A percentile compares a stretch with the other conserved stretches of the same genome.
Evolutionary conservation across 441 rosid species (phyloP).

Genomic region (Sinapis alba): DNA sequence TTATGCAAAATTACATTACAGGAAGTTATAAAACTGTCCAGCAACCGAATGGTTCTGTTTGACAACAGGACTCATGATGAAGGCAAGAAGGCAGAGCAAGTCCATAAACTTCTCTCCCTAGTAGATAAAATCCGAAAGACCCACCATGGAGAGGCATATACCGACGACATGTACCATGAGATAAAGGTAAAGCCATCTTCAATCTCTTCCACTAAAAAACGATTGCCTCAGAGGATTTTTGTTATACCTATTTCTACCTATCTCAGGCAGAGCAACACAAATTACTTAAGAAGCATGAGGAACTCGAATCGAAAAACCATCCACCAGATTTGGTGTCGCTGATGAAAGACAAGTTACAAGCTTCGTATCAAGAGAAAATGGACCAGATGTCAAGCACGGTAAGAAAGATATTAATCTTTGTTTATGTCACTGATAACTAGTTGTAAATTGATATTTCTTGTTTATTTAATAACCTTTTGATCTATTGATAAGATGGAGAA

Average conservation of each 20-base stretch:
- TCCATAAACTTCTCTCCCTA: conserved; percentile 8
- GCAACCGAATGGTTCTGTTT: conserved; percentile 8
- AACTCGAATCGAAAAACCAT: neutral
- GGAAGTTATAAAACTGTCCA: conserved; percentile 1
- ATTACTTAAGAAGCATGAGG: neutral
- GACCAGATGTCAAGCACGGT: neutral
- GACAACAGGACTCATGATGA: conserved; percentile 17
- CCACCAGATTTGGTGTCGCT: neutral
- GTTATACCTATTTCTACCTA: neutral
- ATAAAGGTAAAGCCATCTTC: neutral
- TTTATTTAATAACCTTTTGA: neutral
- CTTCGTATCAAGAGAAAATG: neutral
- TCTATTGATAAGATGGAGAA: neutral
- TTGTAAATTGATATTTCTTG: neutral
- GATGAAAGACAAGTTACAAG: neutral
- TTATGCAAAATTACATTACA: neutral
- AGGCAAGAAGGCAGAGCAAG: conserved; percentile 8
- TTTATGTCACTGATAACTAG: neutral
- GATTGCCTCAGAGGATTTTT: neutral
- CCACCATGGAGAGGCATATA: conserved; percentile 7
- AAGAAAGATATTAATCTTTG: neutral
- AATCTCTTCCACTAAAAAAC: neutral
- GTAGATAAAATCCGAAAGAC: conserved; percentile 2
- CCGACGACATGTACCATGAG: neutral
- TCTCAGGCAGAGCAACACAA: neutral